Evolutionary conservation across 176 grass and related monocot genomes (phyloP), one percentile per base, ranked within the genome.

Genomic region (Avena sativa): DNA sequence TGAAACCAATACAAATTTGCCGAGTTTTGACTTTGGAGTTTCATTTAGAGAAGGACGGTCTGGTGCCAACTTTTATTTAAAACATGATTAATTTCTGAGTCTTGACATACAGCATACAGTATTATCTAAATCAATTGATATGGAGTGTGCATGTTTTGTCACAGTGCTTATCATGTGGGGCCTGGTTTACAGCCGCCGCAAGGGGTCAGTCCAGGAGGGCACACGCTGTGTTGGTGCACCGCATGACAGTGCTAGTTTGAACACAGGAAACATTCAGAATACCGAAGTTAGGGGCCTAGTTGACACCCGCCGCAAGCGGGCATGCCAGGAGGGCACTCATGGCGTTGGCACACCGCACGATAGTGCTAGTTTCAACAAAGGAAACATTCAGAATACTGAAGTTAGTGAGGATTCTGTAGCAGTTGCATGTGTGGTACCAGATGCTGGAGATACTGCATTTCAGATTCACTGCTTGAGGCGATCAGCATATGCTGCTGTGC

Each of bases 401-500:
- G 77, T 76, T 67, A 81, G 6, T 16, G 56, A 89, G 59, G 70
- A 89, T 81, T 68, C 60, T 86, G 76, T 43, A 64, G 47, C 30
- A 36, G 34, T 55, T 85, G 68, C 59, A 81, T 67, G 48, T 25
- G 23, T 23, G 30, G 17, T 81, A 75, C 52, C 40, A 91, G 70
- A 91, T 83, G 80, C 14, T 57, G 36, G 14, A 75, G 76, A 84
- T 44, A 57, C 57, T 59, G 81, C 82, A 81, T 89, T 90, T 78
- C 92, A 87, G 69, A 62, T 97, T 83, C 92, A 97, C 72, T 81
- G 84, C 85, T 91, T 91, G 82, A 85, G 91, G 88, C 79, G 74
- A 57, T 83, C 82, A 85, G 92, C 95, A 43, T 97, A 94, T 90
- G 25, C 69, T 65, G 62, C 75, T 84, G 91, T 93, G 70, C 91